Evolutionary conservation across 2,329 filamentous ascomycete species (phyloP).

Genomic region (Dryadomyces quercivorus): DNA sequence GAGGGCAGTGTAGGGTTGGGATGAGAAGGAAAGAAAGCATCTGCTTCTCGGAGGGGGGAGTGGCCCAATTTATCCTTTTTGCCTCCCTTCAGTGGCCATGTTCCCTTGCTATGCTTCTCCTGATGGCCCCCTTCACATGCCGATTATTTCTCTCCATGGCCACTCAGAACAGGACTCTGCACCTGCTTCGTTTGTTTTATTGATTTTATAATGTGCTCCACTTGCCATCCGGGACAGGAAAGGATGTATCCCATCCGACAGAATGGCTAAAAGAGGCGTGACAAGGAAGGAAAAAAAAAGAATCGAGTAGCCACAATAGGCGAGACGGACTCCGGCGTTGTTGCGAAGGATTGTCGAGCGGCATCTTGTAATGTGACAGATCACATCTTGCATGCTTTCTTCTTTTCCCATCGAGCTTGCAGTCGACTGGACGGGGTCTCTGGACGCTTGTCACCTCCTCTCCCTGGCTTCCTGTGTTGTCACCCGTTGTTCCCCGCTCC

Average conservation of each 20-base stretch:
- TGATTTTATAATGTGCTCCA: neutral
- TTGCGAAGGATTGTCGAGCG: neutral
- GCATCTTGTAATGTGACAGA: neutral
- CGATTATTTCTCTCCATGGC: neutral
- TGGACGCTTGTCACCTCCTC: neutral
- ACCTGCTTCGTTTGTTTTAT: neutral
- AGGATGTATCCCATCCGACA: neutral
- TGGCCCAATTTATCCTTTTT: neutral
- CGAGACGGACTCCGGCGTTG: neutral
- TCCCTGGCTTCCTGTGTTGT: neutral
- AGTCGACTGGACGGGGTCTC: neutral
- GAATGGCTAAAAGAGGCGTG: neutral
- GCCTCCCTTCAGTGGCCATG: neutral
- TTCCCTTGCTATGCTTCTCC: neutral
- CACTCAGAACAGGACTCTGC: neutral
- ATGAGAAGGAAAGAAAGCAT: neutral
- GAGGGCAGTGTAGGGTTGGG: neutral
- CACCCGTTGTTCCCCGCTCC: neutral
- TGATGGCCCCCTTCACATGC: neutral
- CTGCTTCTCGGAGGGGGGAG: neutral
- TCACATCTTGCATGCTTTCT: neutral
- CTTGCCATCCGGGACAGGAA: too few species aligned
- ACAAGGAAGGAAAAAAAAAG: neutral
- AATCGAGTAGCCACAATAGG: neutral
- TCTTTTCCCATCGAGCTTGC: neutral